Conservation (phyloP, 2,329 filamentous ascomycete genomes). For the Gaeumannomyces sp. region DNA sequence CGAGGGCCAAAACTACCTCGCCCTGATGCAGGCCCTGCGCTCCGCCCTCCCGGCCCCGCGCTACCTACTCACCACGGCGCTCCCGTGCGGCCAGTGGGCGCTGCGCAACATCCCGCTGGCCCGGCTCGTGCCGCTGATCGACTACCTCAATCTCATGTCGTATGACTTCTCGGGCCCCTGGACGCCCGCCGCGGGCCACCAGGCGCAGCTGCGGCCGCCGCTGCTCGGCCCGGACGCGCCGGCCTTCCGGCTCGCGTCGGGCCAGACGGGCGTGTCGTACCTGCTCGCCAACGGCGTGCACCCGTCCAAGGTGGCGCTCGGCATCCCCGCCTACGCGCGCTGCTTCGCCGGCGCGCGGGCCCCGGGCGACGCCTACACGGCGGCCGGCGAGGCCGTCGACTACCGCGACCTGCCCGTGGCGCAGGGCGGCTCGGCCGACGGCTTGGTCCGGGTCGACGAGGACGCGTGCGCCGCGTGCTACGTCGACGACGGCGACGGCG, state of each 20-base stretch:
- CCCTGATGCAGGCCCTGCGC: constrained; percentile 49
- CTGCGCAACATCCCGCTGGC: constrained; percentile 53
- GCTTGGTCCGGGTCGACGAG: constrained; percentile 6
- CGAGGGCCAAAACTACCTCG: constrained; percentile 52
- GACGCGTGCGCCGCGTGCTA: constrained; percentile 49
- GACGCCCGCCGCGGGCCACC: constrained; percentile 54
- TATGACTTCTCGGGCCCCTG: constrained; percentile 64
- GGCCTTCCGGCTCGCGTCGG: constrained; percentile 35
- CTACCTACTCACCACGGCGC: constrained; percentile 55
- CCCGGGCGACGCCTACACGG: constrained; percentile 45
- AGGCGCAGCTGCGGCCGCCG: constrained; percentile 49
- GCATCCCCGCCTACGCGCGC: constrained; percentile 57
- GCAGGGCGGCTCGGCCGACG: not conserved
- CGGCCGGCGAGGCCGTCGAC: constrained; percentile 50
- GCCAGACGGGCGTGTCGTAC: constrained; percentile 48
- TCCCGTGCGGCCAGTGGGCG: constrained; percentile 57
- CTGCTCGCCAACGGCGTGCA: constrained; percentile 48
- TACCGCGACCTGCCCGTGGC: constrained; percentile 50
- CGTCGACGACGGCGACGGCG: constrained; percentile 28
- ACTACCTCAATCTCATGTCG: constrained; percentile 62
- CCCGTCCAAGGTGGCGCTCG: constrained; percentile 52
- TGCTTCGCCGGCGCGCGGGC: constrained; percentile 49
- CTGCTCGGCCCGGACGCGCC: constrained; percentile 24
- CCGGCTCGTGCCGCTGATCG: constrained; percentile 44
- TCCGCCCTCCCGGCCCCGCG: constrained; percentile 45